Base-by-base conservation (phyloP, 2,329 filamentous ascomycete genomes). In the Aspergillus quadricinctus region DNA sequence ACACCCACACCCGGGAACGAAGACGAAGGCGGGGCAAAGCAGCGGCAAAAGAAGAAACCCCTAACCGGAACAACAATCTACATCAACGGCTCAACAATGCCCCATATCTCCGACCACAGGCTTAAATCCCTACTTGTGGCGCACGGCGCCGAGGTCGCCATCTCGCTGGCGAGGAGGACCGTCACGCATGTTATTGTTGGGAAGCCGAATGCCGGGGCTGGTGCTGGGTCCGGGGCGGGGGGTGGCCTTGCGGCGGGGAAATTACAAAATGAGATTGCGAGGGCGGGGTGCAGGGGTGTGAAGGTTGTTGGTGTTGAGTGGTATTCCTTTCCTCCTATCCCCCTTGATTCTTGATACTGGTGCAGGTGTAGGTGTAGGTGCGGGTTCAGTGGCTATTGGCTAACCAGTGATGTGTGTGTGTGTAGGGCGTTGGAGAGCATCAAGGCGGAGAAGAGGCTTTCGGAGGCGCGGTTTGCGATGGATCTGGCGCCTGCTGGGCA, bases 181-280 rank as follows among this genome's bases (percentile, higher is more conserved):
- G 90, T 96, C 62, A 96, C 92, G 35, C 92, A 97, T 72, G 88
- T 97, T 59, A 88, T 97, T 55, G 74, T 96, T 5, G 90, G 89
- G 7, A 81, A 77, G 52, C 83, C 84, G 19, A 80, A 79, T 55
- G 60, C 57, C 70, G 71, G 37, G 11, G 72, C 72, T n/a, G 61
- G 63, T 28, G 86, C 86, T 48, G 83, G 23, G 23, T 23, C 82
- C n/a, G 90, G 90, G 0, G 83, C 82, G 9, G 90, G 90, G 0
- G 90, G 91, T 46, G 90, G 89, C 0, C 78, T 97, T 6, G 85
- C 92, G 3, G 86, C 83, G 1, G 81, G 81, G 29, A 97, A 97
- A 77, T 76, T 95, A 50, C 88, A 96, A 64, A 89, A 84, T 71
- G 92, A 96, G 76, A 88, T 95, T 55, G 74, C 78, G 27, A 81